Conservation (phyloP, 768 basidiomycete genomes). For the Amyloporia xantha region DNA sequence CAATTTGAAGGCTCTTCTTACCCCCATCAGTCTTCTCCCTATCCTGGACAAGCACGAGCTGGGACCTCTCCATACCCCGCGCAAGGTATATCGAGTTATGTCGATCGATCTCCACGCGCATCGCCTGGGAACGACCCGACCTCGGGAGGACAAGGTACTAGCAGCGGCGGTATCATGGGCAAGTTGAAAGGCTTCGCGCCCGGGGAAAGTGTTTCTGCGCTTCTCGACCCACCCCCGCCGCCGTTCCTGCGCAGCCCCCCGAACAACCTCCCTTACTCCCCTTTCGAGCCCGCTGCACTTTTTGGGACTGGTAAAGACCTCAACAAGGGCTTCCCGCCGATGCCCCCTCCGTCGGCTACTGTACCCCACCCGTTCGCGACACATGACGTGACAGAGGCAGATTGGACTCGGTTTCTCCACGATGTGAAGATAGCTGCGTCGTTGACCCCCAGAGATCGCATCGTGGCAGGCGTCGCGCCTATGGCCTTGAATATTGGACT, state of each 20-base stretch:
- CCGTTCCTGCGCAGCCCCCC: slow-evolving; percentile 13
- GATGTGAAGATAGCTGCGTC: slow-evolving; percentile 9
- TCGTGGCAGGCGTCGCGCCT: slow-evolving; percentile 6
- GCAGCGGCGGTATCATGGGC: not conserved
- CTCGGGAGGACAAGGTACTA: not conserved
- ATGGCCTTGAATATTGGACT: slow-evolving; percentile 3
- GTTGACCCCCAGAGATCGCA: slow-evolving; percentile 1
- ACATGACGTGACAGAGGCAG: slow-evolving; percentile 42
- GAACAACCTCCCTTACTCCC: slow-evolving; percentile 10
- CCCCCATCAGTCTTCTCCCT: too few species aligned
- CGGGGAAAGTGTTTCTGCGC: slow-evolving; percentile 1
- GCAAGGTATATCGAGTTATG: too few species aligned
- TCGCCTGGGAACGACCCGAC: too few species aligned
- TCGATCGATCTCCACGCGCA: too few species aligned
- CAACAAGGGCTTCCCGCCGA: slow-evolving; percentile 36
- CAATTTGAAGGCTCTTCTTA: too few species aligned
- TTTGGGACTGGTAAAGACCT: slow-evolving; percentile 28
- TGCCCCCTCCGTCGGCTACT: slow-evolving; percentile 33
- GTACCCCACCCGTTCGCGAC: slow-evolving; percentile 43
- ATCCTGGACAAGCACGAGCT: too few species aligned
- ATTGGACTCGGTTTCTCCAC: slow-evolving; percentile 38
- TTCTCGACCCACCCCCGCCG: slow-evolving; percentile 17
- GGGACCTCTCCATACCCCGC: too few species aligned
- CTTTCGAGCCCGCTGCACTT: slow-evolving; percentile 29
- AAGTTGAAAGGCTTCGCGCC: not conserved